Evolutionary conservation across 192 early-diverging fungal genomes (phyloP).

Genomic region (Linnemannia elongata): DNA sequence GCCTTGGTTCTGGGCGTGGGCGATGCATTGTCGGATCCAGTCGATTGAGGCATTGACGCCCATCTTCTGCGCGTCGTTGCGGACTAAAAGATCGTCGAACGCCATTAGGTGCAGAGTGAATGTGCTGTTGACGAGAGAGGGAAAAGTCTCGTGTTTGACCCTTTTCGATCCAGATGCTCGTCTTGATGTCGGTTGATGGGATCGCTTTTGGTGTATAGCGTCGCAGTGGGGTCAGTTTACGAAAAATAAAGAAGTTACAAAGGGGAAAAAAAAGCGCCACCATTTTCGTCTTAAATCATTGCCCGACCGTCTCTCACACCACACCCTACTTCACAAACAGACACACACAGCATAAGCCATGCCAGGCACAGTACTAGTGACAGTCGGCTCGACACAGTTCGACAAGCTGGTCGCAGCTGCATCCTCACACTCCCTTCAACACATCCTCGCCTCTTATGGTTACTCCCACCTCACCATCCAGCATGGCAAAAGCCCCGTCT

Average conservation of each 20-base stretch:
- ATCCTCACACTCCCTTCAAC: conserved; percentile 62
- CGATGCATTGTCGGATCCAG: conserved; percentile 53
- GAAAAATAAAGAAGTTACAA: neutral
- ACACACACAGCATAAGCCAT: neutral
- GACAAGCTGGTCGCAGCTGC: conserved; percentile 75
- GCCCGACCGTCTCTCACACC: neutral
- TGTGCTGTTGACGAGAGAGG: neutral
- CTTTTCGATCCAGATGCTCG: neutral
- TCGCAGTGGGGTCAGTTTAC: neutral
- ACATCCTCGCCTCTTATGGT: conserved; percentile 58
- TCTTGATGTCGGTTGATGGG: neutral
- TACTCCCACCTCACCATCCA: conserved; percentile 75
- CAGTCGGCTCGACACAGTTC: conserved; percentile 94
- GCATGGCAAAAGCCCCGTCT: conserved; percentile 67
- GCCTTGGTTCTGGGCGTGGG: conserved; percentile 9
- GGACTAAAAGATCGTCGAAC: conserved; percentile 45
- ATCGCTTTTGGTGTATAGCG: no score
- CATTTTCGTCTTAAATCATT: neutral
- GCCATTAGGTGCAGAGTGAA: conserved; percentile 6
- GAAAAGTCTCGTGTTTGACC: neutral
- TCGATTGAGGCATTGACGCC: conserved; percentile 50
- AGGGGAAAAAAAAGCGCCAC: neutral
- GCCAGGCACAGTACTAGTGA: conserved; percentile 73
- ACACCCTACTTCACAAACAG: neutral
- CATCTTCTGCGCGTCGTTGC: conserved; percentile 32